Evolutionary conservation across 768 basidiomycete genomes (phyloP).

Genomic region (Crassisporium funariophilum): DNA sequence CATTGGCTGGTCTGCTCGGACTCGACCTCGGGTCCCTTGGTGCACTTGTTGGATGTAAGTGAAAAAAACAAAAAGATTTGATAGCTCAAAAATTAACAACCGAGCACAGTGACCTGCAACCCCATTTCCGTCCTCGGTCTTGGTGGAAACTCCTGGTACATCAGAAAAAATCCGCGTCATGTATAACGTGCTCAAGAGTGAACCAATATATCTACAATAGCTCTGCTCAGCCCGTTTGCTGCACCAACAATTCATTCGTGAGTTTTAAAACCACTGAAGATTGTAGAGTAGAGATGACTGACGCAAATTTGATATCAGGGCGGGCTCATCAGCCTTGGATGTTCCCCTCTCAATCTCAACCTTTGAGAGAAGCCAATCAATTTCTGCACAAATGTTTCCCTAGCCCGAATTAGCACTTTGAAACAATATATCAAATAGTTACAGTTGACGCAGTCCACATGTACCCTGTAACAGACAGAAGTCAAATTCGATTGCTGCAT

Average conservation of each 20-base stretch:
- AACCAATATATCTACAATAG: no score
- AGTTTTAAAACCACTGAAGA: background rate
- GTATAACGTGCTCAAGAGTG: no score
- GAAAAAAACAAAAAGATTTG: no score
- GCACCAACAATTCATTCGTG: slow-evolving; percentile 15
- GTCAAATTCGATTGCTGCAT: no score
- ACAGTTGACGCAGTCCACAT: no score
- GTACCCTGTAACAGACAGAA: no score
- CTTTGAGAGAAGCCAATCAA: no score
- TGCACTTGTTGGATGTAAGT: slow-evolving; percentile 15
- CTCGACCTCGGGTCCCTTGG: slow-evolving; percentile 9
- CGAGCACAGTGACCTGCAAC: slow-evolving; percentile 16
- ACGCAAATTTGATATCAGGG: background rate
- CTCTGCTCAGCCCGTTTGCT: slow-evolving; percentile 18
- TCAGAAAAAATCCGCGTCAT: no score
- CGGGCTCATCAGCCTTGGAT: slow-evolving; percentile 19
- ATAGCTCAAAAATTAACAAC: no score
- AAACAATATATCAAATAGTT: no score
- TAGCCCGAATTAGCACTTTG: no score
- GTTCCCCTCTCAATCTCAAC: slow-evolving; percentile 18
- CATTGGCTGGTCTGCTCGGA: slow-evolving; percentile 14
- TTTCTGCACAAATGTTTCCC: no score
- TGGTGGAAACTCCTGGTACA: slow-evolving; percentile 11
- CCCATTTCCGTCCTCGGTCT: slow-evolving; percentile 13
- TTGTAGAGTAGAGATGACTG: background rate